These are phyloP conservation scores for Lepraria neglecta DNA, from an alignment of 495 filamentous ascomycete genomes.

Conservation along the genomic window DNA sequence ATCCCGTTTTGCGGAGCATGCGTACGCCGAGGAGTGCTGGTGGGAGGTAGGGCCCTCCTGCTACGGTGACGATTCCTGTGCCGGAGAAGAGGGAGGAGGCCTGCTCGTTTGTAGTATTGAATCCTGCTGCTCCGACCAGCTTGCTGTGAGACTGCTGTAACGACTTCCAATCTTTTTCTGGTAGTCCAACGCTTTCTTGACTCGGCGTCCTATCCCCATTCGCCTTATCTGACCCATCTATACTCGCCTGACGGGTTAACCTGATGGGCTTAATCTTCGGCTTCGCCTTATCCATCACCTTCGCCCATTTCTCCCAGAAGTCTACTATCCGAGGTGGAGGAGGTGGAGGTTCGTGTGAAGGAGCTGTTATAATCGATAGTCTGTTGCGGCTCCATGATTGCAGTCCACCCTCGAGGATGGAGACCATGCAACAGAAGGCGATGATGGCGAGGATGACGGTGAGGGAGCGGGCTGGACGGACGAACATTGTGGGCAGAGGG, in stretches of 20 bases:
- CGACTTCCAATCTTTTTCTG: constrained; percentile 9
- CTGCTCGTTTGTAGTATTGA: constrained; percentile 8
- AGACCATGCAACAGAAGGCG: neutral
- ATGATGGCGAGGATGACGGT: constrained; percentile 10
- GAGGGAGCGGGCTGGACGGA: constrained; percentile 6
- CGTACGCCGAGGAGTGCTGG: constrained; percentile 50
- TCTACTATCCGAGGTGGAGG: constrained; percentile 13
- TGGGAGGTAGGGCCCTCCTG: constrained; percentile 42
- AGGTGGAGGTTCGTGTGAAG: constrained; percentile 4
- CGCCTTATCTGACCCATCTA: constrained; percentile 6
- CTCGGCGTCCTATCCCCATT: constrained; percentile 12
- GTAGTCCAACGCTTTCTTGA: constrained; percentile 9
- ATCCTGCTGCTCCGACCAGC: constrained; percentile 6
- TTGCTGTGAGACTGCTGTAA: constrained; percentile 12
- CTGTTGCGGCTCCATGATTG: constrained; percentile 5
- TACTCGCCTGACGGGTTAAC: neutral
- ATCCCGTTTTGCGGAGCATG: constrained; percentile 53
- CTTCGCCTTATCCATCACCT: constrained; percentile 7
- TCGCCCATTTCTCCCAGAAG: constrained; percentile 13
- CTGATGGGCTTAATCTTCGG: constrained; percentile 6
- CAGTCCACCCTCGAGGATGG: constrained; percentile 1
- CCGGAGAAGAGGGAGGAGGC: constrained; percentile 9
- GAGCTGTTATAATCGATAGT: constrained; percentile 8
- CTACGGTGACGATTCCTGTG: constrained; percentile 49
- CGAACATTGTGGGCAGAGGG: neutral